Conservation (phyloP, 805 yeast genomes). For the Starmerella kuoi region DNA sequence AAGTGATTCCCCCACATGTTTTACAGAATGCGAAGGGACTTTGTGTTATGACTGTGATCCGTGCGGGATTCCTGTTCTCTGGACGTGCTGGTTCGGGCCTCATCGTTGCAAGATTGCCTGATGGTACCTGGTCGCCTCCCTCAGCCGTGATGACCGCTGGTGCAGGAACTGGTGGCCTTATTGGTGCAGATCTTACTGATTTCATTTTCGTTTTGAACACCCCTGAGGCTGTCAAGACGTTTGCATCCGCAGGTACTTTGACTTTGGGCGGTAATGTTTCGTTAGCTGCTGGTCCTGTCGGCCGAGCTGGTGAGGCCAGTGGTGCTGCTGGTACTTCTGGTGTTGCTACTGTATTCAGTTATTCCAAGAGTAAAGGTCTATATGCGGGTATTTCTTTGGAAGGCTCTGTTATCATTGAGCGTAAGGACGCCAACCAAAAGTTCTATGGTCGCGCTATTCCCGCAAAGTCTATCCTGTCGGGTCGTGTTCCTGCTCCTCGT, state of each 20-base stretch:
- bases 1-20: constrained; percentile 76
- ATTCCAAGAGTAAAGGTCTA: constrained; percentile 90
- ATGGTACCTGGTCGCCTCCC: constrained; percentile 96
- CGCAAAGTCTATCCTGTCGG: constrained; percentile 72
- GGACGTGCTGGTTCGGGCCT: constrained; percentile 98
- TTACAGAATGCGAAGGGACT: constrained; percentile 84
- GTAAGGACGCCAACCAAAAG: constrained; percentile 93
- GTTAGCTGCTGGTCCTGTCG: constrained; percentile 94
- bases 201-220: constrained; percentile 86
- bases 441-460: constrained; percentile 83
- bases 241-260: constrained; percentile 86
- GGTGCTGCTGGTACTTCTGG: constrained; percentile 81
- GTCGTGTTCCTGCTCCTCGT: constrained; percentile 87
- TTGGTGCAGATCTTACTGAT: constrained; percentile 93
- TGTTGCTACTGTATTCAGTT: constrained; percentile 83
- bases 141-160: constrained; percentile 93
- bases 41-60: constrained; percentile 83
- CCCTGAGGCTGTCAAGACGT: constrained; percentile 78
- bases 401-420: constrained; percentile 91
- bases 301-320: constrained; percentile 95
- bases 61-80: constrained; percentile 91
- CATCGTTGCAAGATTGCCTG: constrained; percentile 83
- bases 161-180: constrained; percentile 97
- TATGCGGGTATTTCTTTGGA: constrained; percentile 96
- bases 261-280: constrained; percentile 92